phyloP scores from a whole-genome alignment of 1,284 basidiomycete genomes.

The Puccinia horiana region DNA sequence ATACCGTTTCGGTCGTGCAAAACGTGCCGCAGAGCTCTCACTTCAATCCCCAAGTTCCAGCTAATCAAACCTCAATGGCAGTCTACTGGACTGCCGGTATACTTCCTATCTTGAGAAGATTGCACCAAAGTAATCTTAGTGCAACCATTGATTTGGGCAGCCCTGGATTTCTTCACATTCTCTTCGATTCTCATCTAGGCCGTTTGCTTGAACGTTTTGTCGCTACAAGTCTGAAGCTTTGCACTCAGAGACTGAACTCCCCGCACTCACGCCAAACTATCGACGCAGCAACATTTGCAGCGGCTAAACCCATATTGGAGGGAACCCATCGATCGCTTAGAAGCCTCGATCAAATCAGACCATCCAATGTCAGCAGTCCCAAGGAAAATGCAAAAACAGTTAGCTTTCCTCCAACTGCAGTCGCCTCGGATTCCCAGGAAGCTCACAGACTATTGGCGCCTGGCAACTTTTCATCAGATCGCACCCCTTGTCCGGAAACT shows the following conservation, averaged over 20 bases:
- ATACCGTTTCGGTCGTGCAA: conserved; percentile 45
- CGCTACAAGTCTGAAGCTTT: conserved; percentile 29
- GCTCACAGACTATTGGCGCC: neutral
- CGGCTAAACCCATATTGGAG: neutral
- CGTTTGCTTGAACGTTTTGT: conserved; percentile 34
- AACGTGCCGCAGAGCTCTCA: neutral
- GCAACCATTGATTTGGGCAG: conserved; percentile 40
- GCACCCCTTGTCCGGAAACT: neutral
- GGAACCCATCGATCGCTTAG: neutral
- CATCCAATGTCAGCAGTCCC: neutral
- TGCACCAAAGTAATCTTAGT: conserved; percentile 48
- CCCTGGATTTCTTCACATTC: conserved; percentile 39
- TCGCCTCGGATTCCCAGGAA: neutral
- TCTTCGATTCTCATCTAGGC: conserved; percentile 19
- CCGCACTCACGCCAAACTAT: neutral
- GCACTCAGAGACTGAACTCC: neutral
- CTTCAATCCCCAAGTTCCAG: conserved; percentile 10
- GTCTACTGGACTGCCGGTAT: conserved; percentile 44
- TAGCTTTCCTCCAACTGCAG: neutral
- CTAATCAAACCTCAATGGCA: neutral
- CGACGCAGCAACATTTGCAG: neutral
- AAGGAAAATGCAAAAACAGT: neutral
- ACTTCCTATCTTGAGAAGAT: conserved; percentile 37
- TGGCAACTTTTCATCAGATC: neutral
- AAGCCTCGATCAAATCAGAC: neutral